phyloP scores from a whole-genome alignment of 2,329 filamentous ascomycete species.

The Paracoccidioides lutzii region DNA sequence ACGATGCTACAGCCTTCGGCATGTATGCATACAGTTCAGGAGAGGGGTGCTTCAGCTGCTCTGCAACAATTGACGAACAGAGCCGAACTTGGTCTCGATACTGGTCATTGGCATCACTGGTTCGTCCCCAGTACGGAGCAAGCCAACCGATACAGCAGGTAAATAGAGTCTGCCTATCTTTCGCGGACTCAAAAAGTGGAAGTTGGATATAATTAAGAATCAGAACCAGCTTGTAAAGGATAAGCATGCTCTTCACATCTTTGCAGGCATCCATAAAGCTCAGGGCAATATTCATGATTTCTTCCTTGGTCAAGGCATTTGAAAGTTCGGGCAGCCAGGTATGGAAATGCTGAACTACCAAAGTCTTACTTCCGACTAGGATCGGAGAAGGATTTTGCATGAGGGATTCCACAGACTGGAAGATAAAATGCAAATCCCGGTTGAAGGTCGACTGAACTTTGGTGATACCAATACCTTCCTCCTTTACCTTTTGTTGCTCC shows the following conservation, averaged over 20 bases:
- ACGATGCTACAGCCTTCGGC: constrained; percentile 82
- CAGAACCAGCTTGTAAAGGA: constrained; percentile 81
- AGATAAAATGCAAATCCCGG: constrained; percentile 71
- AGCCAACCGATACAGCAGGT: constrained; percentile 84
- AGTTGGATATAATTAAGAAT: constrained; percentile 84
- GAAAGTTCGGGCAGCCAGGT: constrained; percentile 89
- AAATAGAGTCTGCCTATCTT: constrained; percentile 60
- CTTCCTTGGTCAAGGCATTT: constrained; percentile 61
- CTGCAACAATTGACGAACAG: constrained; percentile 83
- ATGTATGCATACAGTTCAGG: constrained; percentile 79
- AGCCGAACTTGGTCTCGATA: constrained; percentile 88
- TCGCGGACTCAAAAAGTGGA: constrained; percentile 64
- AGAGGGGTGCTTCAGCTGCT: constrained; percentile 64
- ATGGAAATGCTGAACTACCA: constrained; percentile 92
- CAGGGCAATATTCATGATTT: constrained; percentile 81
- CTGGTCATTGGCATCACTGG: constrained; percentile 60
- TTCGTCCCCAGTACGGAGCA: constrained; percentile 79
- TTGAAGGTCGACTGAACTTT: constrained; percentile 60
- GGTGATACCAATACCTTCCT: constrained; percentile 73
- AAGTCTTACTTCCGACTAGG: constrained; percentile 83
- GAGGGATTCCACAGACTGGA: constrained; percentile 76
- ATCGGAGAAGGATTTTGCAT: constrained; percentile 80
- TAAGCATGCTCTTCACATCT: constrained; percentile 75
- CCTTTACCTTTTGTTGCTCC: constrained; percentile 75
- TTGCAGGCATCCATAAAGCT: constrained; percentile 89